Base-by-base conservation (phyloP, 2,329 filamentous ascomycete genomes). In the Pseudofabraea citricarpa region DNA sequence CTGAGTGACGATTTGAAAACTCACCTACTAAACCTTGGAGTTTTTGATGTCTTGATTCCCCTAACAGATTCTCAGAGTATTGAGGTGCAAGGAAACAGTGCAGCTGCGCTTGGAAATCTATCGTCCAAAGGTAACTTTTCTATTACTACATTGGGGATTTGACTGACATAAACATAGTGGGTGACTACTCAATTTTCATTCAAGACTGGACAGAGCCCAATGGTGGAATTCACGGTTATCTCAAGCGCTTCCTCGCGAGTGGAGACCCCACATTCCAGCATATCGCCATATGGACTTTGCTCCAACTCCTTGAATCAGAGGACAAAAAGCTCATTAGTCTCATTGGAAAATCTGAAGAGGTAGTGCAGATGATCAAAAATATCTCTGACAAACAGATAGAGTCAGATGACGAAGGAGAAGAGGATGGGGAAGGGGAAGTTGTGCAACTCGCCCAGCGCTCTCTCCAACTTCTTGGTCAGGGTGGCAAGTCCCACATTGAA, bases 231-330 rank as follows among this genome's bases (percentile, higher is more conserved):
- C 90, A 96, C 61, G 93, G 93, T 42, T 98, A 98, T 61, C 76
- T 98, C 26, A 87, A 83, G 56, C 83, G 91, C 43, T 98, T 98
- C 73, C 75, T 98, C 15, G 87, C 87, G 35, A 96, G 90, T 51
- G 91, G 90, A 31, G 93, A 98, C 61, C 83, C 93, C 1, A 98
- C 93, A 0, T 98, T 98, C 74, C 93, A 98, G 67, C 93, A 98
- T 63, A 98, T 98, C 60, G 93, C 93, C 40, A 95, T 97, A 51
- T 98, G 93, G 93, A 98, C 93, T 2, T 70, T 98, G 37, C 77
- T 98, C 3, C 93, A 98, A 62, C 77, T 98, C 4, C 83, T 98
- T 40, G 93, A 98, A 67, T 96, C 91, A 0, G 90, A 95, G 63
- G 91, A 98, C 62, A 83, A 87, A 67, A 85, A 81, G 43, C 74